phyloP scores from a whole-genome alignment of 2,329 filamentous ascomycete species.

The Alternaria ventricosa region DNA sequence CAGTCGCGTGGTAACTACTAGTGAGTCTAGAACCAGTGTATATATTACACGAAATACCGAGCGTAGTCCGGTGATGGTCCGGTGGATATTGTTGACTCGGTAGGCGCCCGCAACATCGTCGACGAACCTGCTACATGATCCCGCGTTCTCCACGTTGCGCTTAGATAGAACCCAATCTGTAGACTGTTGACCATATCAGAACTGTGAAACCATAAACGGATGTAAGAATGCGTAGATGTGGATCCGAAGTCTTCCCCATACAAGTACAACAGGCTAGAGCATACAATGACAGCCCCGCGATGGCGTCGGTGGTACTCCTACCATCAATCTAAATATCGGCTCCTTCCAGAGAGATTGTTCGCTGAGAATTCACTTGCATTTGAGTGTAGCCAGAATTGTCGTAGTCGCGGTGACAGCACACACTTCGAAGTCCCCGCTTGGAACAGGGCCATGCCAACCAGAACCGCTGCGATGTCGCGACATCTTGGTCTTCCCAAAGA shows the following conservation, averaged over 20 bases:
- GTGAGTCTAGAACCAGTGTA: not conserved
- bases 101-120: not conserved
- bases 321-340: not conserved
- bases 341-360: not conserved
- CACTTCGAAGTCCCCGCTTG: not conserved
- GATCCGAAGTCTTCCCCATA: not conserved
- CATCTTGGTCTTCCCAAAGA: not conserved
- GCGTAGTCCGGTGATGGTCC: not conserved
- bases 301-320: not conserved
- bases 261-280: not conserved
- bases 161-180: not conserved
- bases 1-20: not conserved
- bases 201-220: not conserved
- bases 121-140: not conserved
- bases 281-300: not conserved
- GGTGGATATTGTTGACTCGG: slow-evolving; percentile 2
- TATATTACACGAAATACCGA: slow-evolving; percentile 1
- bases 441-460: not conserved
- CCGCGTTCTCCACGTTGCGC: not conserved
- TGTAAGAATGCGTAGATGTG: not conserved
- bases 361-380: not conserved
- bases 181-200: not conserved
- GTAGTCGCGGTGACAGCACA: not conserved
- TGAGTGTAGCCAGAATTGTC: not conserved
- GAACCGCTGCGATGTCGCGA: not conserved